Evolutionary conservation across 352 stramenopile species (phyloP).

Genomic region (Pythium scleroteichum): DNA sequence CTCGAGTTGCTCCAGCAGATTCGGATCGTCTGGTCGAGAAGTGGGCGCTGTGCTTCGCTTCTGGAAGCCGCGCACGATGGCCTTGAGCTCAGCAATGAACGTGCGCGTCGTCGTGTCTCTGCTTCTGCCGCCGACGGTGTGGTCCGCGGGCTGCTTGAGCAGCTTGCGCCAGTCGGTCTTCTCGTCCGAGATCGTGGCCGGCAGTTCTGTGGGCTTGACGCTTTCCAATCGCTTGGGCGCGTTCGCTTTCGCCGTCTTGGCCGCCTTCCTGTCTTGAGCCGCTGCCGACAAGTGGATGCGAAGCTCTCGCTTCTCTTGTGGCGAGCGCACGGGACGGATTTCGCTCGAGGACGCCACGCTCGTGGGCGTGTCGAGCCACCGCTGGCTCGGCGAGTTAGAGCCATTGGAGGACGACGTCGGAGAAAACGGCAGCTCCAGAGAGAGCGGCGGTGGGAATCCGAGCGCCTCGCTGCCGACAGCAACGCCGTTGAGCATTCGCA

Average conservation of each 20-base stretch:
- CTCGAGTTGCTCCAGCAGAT: slow-evolving; percentile 54
- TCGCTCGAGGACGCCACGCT: slow-evolving; percentile 7
- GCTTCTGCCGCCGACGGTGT: neutral
- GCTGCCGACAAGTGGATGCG: slow-evolving; percentile 33
- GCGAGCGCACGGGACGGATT: slow-evolving; percentile 26
- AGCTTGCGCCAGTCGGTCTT: slow-evolving; percentile 66
- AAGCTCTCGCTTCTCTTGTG: slow-evolving; percentile 41
- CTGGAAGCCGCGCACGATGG: slow-evolving; percentile 53
- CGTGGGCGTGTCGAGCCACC: slow-evolving; percentile 26
- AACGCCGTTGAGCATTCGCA: slow-evolving; percentile 63
- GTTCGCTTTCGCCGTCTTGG: neutral
- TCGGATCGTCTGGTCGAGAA: neutral
- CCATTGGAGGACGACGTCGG: slow-evolving; percentile 10
- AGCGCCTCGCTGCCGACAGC: slow-evolving; percentile 10
- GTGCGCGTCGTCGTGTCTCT: slow-evolving; percentile 28
- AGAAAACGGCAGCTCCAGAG: slow-evolving; percentile 12
- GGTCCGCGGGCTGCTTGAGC: slow-evolving; percentile 38
- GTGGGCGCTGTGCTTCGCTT: slow-evolving; percentile 12
- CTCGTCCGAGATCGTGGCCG: slow-evolving; percentile 58
- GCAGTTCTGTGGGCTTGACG: slow-evolving; percentile 45
- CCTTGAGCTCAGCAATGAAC: slow-evolving; percentile 55
- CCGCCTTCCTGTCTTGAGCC: slow-evolving; percentile 12
- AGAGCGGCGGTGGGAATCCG: slow-evolving; percentile 17
- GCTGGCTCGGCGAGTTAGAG: slow-evolving; percentile 3
- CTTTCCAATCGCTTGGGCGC: slow-evolving; percentile 37